These are phyloP conservation scores for Tetradesmus lagerheimii DNA, from an alignment of 139 green algal species.

Conservation along the genomic window DNA sequence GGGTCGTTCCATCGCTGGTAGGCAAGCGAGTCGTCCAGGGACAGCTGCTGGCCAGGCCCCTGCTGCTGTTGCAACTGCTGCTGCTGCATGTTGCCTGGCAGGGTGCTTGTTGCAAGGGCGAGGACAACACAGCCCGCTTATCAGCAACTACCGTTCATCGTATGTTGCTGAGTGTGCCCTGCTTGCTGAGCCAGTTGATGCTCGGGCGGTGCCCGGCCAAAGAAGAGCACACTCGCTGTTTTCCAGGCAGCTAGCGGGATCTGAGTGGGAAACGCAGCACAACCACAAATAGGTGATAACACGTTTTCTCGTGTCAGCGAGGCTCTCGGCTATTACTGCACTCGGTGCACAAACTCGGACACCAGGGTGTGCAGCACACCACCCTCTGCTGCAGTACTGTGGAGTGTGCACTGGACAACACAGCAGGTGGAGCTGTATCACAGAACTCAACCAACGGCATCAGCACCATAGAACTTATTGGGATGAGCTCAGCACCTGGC, in stretches of 20 bases:
- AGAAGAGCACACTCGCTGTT: neutral
- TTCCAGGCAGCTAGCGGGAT: neutral
- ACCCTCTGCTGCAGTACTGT: too few relatives aligned
- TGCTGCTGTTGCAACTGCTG: slow-evolving; percentile 8
- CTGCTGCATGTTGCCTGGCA: neutral
- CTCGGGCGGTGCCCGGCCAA: neutral
- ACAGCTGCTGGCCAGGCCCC: neutral
- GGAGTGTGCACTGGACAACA: too few relatives aligned
- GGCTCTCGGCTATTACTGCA: too few relatives aligned
- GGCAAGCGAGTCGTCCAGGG: slow-evolving; percentile 13
- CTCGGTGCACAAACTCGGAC: too few relatives aligned
- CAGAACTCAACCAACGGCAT: too few relatives aligned
- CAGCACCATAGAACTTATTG: too few relatives aligned
- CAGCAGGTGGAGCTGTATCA: too few relatives aligned
- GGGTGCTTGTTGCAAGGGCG: neutral
- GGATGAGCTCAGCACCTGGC: too few relatives aligned
- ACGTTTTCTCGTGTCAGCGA: too few relatives aligned
- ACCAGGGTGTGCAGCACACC: too few relatives aligned
- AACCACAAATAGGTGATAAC: neutral
- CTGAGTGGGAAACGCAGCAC: neutral
- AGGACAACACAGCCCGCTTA: too few relatives aligned
- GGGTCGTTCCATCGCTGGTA: slow-evolving; percentile 66
- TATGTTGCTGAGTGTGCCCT: neutral
- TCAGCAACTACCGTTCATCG: too few relatives aligned
- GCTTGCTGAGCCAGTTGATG: neutral